Conservation (phyloP, 352 stramenopile species). For the Phytophthora quininea region DNA sequence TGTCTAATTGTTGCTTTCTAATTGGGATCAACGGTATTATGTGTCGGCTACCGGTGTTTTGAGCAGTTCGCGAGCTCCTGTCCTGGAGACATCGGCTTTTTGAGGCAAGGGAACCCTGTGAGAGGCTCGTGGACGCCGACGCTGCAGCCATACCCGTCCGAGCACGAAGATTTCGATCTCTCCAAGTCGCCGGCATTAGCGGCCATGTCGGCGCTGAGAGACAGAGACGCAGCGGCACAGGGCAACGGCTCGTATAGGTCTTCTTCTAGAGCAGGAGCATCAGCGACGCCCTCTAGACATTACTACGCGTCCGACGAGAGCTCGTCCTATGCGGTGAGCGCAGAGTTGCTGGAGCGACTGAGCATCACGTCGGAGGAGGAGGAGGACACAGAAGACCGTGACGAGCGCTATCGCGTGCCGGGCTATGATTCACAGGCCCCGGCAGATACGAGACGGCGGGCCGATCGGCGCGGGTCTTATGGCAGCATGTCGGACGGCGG, state of each 20-base stretch:
- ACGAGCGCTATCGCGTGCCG: slow-evolving; percentile 35
- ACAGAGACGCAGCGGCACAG: slow-evolving; percentile 37
- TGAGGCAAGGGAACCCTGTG: slow-evolving; percentile 43
- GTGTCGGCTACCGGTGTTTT: background rate
- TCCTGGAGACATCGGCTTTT: slow-evolving; percentile 68
- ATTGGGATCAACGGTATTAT: slow-evolving; percentile 4
- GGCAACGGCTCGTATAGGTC: slow-evolving; percentile 32
- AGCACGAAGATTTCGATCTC: slow-evolving; percentile 69
- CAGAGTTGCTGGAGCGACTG: slow-evolving; percentile 42
- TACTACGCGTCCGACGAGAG: slow-evolving; percentile 39
- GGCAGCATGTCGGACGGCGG: slow-evolving; percentile 49
- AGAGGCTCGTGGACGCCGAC: slow-evolving; percentile 50
- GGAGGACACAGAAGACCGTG: slow-evolving; percentile 25
- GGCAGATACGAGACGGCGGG: slow-evolving; percentile 30
- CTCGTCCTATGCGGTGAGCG: slow-evolving; percentile 37
- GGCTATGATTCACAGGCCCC: slow-evolving; percentile 23
- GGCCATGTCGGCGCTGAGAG: slow-evolving; percentile 65
- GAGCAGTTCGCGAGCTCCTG: slow-evolving; percentile 72
- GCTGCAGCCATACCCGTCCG: slow-evolving; percentile 23
- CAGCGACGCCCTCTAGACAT: slow-evolving; percentile 30
- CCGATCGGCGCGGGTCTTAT: slow-evolving; percentile 60
- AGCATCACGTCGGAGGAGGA: slow-evolving; percentile 45
- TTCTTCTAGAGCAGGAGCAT: slow-evolving; percentile 22
- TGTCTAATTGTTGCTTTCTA: slow-evolving; percentile 1
- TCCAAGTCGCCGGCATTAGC: slow-evolving; percentile 73